Percentiles rank a stretch among this genome's conserved stretches.
phyloP scores from a whole-genome alignment of 306 rosid species.

The Vigna radiata region DNA sequence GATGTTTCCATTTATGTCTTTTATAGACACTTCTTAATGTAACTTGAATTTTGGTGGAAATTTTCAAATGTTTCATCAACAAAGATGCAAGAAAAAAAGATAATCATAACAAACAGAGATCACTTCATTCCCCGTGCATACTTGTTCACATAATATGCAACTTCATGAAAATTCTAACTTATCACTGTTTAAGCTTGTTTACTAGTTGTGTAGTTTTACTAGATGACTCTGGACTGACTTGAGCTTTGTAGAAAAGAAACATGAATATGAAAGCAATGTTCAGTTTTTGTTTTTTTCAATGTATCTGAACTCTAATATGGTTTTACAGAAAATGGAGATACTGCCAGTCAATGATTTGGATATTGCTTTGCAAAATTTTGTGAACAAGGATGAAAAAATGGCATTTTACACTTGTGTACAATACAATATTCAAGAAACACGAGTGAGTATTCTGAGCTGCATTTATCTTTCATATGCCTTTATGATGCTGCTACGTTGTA shows the following conservation, averaged over 20 bases:
- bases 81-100: constrained; percentile 29
- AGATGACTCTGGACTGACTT: constrained; percentile 25
- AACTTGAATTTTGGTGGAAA: constrained; percentile 22
- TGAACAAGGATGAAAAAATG: constrained; percentile 89
- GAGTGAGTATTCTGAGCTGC: constrained; percentile 64
- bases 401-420: constrained; percentile 86
- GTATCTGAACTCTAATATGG: constrained; percentile 28
- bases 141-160: constrained; percentile 20
- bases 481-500: constrained; percentile 25
- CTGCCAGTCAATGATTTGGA: constrained; percentile 97
- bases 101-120: constrained; percentile 1
- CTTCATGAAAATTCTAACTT: constrained; percentile 14
- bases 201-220: constrained; percentile 16
- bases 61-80: constrained; percentile 23
- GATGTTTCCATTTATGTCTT: constrained; percentile 32
- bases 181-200: constrained; percentile 20
- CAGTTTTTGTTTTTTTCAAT: constrained; percentile 31
- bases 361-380: constrained; percentile 89
- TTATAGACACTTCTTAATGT: not conserved
- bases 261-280: constrained; percentile 13
- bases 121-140: constrained; percentile 4
- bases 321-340: constrained; percentile 96
- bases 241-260: constrained; percentile 35
- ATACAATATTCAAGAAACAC: constrained; percentile 86
- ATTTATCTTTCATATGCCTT: constrained; percentile 19